phyloP scores from a whole-genome alignment of 176 grass and related monocot genomes.

The Saccharum spontaneum region DNA sequence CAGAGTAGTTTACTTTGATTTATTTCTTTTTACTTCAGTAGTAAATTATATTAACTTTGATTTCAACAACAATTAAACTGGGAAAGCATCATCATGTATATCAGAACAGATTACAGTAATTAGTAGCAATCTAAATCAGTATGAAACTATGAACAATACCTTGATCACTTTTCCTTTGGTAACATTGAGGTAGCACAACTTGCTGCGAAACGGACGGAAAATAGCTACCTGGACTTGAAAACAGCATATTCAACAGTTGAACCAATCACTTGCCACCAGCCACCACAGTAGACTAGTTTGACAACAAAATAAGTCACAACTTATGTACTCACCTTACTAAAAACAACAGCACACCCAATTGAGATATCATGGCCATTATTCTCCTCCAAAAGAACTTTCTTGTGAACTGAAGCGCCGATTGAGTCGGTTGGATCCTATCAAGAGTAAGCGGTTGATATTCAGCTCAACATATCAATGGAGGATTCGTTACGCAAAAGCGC shows the following conservation, averaged over 20 bases:
- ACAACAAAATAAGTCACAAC: slow-evolving; percentile 4
- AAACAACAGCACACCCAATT: slow-evolving; percentile 48
- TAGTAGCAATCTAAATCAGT: not conserved
- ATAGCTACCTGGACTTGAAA: slow-evolving; percentile 45
- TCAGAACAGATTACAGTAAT: not conserved
- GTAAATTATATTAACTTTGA: slow-evolving; percentile 1
- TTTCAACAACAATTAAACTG: slow-evolving; percentile 4
- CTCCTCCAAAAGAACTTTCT: slow-evolving; percentile 35
- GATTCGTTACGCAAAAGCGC: not conserved
- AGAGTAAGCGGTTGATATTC: not conserved
- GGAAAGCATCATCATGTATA: not conserved
- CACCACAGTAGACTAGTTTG: not conserved
- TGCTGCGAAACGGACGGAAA: slow-evolving; percentile 36
- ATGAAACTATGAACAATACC: slow-evolving; percentile 26
- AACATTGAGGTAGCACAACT: slow-evolving; percentile 48
- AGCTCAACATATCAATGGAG: not conserved
- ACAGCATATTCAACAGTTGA: not conserved
- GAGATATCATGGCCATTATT: slow-evolving; percentile 43
- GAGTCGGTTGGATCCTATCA: slow-evolving; percentile 48
- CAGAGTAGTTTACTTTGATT: not conserved
- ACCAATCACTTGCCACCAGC: not conserved
- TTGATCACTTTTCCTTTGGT: slow-evolving; percentile 51
- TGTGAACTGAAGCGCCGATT: slow-evolving; percentile 48
- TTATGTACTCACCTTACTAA: slow-evolving; percentile 37
- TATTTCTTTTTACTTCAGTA: not conserved